A percentile compares a stretch with the other conserved stretches of the same genome.
These are phyloP conservation scores for Xylariaceae sp. DNA, from an alignment of 2,329 filamentous ascomycete genomes.

Conservation along the genomic window DNA sequence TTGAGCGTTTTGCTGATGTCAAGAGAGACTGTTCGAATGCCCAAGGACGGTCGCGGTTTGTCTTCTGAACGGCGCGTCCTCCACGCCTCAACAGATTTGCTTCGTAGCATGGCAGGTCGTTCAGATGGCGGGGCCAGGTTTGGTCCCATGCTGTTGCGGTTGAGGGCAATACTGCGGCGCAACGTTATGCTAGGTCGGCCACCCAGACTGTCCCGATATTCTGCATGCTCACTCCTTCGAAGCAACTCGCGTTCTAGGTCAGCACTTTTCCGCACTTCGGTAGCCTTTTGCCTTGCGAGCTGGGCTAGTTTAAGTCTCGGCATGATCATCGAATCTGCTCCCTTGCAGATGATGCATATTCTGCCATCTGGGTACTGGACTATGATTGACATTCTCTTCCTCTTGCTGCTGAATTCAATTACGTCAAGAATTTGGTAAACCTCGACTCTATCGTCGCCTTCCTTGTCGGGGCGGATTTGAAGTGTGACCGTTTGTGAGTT, in stretches of 20 bases:
- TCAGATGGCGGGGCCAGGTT: slow-evolving; percentile 7
- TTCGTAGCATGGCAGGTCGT: slow-evolving; percentile 23
- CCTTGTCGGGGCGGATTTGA: slow-evolving; percentile 34
- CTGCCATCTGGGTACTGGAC: slow-evolving; percentile 80
- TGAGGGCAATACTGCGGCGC: slow-evolving; percentile 35
- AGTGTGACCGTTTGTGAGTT: slow-evolving; percentile 65
- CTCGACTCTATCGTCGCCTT: slow-evolving; percentile 42
- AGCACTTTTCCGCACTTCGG: slow-evolving; percentile 57
- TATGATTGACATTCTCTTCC: slow-evolving; percentile 88
- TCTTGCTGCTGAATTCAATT: slow-evolving; percentile 84
- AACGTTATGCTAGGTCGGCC: slow-evolving; percentile 49
- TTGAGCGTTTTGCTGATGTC: slow-evolving; percentile 31
- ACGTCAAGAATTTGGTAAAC: slow-evolving; percentile 78
- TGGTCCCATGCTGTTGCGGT: slow-evolving; percentile 19
- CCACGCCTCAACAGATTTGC: slow-evolving; percentile 23
- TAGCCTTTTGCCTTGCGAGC: slow-evolving; percentile 73
- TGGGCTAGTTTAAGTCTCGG: slow-evolving; percentile 69
- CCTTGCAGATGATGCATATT: slow-evolving; percentile 83
- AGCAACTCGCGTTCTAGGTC: slow-evolving; percentile 54
- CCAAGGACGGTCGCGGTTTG: slow-evolving; percentile 39
- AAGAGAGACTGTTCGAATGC: slow-evolving; percentile 43
- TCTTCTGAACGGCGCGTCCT: slow-evolving; percentile 32
- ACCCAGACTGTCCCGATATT: slow-evolving; percentile 51
- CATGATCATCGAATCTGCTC: slow-evolving; percentile 80
- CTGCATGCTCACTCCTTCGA: slow-evolving; percentile 51